These are phyloP conservation scores for Thecaphora thlaspeos DNA, from an alignment of 1,284 basidiomycete genomes.

Conservation along the genomic window DNA sequence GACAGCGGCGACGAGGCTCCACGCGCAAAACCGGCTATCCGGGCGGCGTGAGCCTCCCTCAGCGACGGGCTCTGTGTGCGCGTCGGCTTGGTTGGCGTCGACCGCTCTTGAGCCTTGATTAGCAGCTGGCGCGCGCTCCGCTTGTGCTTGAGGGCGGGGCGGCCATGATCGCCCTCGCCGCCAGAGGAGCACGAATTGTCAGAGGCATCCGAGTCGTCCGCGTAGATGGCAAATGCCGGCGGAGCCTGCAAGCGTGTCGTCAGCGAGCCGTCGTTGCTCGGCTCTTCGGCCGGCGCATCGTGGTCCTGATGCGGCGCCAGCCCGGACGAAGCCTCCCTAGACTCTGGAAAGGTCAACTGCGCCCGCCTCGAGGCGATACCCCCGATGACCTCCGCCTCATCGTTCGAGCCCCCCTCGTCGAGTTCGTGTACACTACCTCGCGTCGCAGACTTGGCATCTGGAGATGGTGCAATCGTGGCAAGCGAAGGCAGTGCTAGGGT, in stretches of 20 bases:
- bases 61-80: conserved; percentile 39
- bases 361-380: no score
- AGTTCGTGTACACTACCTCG: no score
- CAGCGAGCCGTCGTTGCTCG: neutral
- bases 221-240: conserved; percentile 23
- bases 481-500: neutral
- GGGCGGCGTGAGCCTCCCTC: conserved; percentile 23
- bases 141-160: conserved; percentile 20
- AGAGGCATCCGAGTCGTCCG: conserved; percentile 27
- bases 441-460: neutral
- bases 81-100: conserved; percentile 45
- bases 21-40: conserved; percentile 19
- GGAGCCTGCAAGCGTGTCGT: neutral
- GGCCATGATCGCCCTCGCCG: neutral
- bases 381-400: neutral
- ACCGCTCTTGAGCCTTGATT: conserved; percentile 44
- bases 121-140: conserved; percentile 43
- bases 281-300: neutral
- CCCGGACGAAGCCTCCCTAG: neutral
- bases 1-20: conserved; percentile 22
- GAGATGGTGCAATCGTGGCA: neutral
- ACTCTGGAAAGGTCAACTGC: no score
- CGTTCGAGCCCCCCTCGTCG: neutral
- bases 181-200: conserved; percentile 8
- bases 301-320: no score